These are phyloP conservation scores for Penicillium sp. DNA, from an alignment of 2,329 filamentous ascomycete species.

Conservation along the genomic window DNA sequence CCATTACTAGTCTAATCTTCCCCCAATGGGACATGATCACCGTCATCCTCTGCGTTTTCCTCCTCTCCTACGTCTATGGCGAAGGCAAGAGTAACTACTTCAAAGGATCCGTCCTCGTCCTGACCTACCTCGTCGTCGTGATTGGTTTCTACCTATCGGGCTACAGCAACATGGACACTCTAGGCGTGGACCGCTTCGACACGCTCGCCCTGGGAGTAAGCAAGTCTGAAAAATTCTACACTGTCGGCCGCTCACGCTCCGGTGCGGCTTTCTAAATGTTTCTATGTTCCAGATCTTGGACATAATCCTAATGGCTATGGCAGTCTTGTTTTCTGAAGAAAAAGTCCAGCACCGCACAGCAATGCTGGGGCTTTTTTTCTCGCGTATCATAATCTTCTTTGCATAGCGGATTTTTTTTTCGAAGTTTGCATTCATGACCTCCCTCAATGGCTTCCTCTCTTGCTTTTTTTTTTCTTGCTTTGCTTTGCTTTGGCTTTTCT, in stretches of 20 bases:
- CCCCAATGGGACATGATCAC: constrained; percentile 99
- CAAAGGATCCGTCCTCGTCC: constrained; percentile 92
- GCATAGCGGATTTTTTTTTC: constrained; percentile 15
- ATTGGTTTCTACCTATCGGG: constrained; percentile 89
- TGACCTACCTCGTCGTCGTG: constrained; percentile 91
- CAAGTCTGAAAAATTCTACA: constrained; percentile 47
- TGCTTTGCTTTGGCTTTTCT: neutral
- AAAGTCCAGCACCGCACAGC: constrained; percentile 1
- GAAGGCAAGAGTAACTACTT: constrained; percentile 99
- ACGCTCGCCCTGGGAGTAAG: constrained; percentile 50
- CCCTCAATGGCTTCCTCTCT: neutral
- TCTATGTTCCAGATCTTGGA: too few relatives aligned
- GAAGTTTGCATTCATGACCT: constrained; percentile 12
- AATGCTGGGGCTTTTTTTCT: neutral
- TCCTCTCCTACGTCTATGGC: constrained; percentile 96
- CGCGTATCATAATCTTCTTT: constrained; percentile 10
- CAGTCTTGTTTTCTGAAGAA: neutral
- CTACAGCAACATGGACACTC: constrained; percentile 60
- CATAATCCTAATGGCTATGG: constrained; percentile 2
- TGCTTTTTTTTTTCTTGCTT: constrained; percentile 2
- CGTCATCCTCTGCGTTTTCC: constrained; percentile 91
- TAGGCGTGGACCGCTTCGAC: constrained; percentile 56
- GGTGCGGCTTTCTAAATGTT: constrained; percentile 43
- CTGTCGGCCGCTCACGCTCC: constrained; percentile 46
- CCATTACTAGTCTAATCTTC: constrained; percentile 74